A percentile compares a stretch with the other conserved stretches of the same genome.
Conservation (phyloP, 345 rosid species). For the Mallotus nudiflorus region DNA sequence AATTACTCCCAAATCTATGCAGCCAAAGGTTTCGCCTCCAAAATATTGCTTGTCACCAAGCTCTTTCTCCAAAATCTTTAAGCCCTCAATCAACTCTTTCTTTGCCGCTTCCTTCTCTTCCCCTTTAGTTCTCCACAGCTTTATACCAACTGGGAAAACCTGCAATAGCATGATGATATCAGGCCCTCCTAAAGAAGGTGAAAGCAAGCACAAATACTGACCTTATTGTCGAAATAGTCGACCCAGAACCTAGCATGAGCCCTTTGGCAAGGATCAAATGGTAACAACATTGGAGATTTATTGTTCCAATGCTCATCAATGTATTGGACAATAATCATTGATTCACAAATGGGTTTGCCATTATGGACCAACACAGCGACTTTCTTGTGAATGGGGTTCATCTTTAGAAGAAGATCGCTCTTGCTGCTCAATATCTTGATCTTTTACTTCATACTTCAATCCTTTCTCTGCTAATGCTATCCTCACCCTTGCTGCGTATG, state of each 20-base stretch:
- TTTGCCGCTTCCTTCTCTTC: neutral
- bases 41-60: slow-evolving; percentile 3
- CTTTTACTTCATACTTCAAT: neutral
- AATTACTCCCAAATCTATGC: neutral
- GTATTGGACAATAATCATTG: neutral
- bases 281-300: neutral
- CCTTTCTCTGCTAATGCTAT: slow-evolving; percentile 6
- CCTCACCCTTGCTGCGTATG: neutral
- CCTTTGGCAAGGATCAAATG: neutral
- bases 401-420: neutral
- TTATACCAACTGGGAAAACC: neutral
- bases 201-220: no score
- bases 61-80: neutral
- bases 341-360: slow-evolving; percentile 3
- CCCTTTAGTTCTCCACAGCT: neutral
- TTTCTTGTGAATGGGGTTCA: neutral
- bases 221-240: neutral
- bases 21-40: neutral
- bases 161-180: neutral
- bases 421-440: neutral
- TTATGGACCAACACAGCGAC: slow-evolving; percentile 1
- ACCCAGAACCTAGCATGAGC: slow-evolving; percentile 5
- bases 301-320: neutral
- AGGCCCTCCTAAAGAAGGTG: no score
- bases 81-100: neutral